A percentile compares a stretch with the other conserved stretches of the same genome.
Evolutionary conservation across 257 asterid species (phyloP).

Genomic region (Gynochthodes officinalis): DNA sequence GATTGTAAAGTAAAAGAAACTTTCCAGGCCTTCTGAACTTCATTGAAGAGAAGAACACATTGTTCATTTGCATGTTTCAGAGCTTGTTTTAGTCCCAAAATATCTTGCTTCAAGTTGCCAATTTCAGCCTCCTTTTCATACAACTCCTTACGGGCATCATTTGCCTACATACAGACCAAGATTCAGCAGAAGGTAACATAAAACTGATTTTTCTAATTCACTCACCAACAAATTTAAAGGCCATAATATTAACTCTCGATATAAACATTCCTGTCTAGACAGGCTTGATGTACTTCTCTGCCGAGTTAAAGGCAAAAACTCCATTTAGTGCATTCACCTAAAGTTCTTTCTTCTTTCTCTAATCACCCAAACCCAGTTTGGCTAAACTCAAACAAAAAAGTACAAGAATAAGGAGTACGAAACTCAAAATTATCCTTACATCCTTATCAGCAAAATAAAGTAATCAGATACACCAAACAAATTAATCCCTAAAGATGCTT

Average conservation of each 20-base stretch:
- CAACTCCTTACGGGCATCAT: constrained; percentile 88
- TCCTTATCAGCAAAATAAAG: background rate
- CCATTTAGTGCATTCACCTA: background rate
- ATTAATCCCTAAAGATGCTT: background rate
- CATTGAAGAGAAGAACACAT: constrained; percentile 85
- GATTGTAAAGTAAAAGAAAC: constrained; percentile 89
- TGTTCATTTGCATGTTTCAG: constrained; percentile 82
- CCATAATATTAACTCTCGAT: background rate
- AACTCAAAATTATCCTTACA: background rate
- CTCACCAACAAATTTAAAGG: background rate
- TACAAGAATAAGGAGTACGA: background rate
- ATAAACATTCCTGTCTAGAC: background rate
- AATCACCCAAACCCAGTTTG: background rate
- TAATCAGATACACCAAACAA: background rate
- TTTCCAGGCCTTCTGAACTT: constrained; percentile 98
- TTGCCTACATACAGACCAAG: constrained; percentile 53
- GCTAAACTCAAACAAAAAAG: background rate
- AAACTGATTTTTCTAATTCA: background rate
- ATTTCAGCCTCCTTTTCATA: constrained; percentile 85
- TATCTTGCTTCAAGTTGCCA: constrained; percentile 66
- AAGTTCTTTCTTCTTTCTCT: background rate
- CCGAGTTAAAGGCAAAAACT: background rate
- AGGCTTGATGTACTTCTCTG: background rate
- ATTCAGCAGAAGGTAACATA: constrained; percentile 7
- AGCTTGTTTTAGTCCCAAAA: constrained; percentile 57